Evolutionary conservation across 2,329 filamentous ascomycete species (phyloP).

Genomic region (Cucurbitaria berberidis): DNA sequence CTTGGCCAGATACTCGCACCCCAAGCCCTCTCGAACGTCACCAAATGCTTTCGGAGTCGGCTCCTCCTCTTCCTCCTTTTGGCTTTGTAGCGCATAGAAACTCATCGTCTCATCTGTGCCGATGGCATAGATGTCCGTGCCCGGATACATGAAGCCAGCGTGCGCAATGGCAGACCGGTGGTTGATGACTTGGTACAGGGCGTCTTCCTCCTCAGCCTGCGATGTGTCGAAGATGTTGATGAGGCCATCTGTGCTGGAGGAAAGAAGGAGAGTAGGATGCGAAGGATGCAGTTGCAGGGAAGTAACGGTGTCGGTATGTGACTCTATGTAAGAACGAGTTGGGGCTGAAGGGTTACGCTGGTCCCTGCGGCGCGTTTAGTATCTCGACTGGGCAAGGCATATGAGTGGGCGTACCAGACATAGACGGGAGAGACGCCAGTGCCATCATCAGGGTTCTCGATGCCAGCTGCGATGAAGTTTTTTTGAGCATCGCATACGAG

Average conservation of each 20-base stretch:
- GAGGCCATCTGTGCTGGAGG: constrained; percentile 79
- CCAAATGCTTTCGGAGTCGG: constrained; percentile 62
- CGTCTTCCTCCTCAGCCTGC: constrained; percentile 71
- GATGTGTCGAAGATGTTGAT: constrained; percentile 77
- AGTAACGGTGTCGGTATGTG: constrained; percentile 65
- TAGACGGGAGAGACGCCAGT: constrained; percentile 47
- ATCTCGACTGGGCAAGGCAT: neutral
- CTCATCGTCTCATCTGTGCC: constrained; percentile 81
- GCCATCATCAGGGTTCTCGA: constrained; percentile 67
- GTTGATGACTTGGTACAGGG: constrained; percentile 78
- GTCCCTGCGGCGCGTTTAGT: constrained; percentile 43
- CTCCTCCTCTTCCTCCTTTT: constrained; percentile 63
- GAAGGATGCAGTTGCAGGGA: constrained; percentile 67
- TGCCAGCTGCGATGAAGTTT: constrained; percentile 72
- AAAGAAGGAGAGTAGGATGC: constrained; percentile 68
- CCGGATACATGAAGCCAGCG: constrained; percentile 69
- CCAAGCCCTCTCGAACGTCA: constrained; percentile 69
- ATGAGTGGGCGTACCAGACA: constrained; percentile 38
- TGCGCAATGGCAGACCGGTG: constrained; percentile 76
- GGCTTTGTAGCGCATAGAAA: constrained; percentile 72
- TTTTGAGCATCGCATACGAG: constrained; percentile 65
- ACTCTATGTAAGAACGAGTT: constrained; percentile 52
- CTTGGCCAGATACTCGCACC: constrained; percentile 76
- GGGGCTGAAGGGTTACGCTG: constrained; percentile 48
- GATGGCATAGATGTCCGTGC: constrained; percentile 66